phyloP scores from a whole-genome alignment of 148 eudicot species.

The Suaeda aralocaspica region DNA sequence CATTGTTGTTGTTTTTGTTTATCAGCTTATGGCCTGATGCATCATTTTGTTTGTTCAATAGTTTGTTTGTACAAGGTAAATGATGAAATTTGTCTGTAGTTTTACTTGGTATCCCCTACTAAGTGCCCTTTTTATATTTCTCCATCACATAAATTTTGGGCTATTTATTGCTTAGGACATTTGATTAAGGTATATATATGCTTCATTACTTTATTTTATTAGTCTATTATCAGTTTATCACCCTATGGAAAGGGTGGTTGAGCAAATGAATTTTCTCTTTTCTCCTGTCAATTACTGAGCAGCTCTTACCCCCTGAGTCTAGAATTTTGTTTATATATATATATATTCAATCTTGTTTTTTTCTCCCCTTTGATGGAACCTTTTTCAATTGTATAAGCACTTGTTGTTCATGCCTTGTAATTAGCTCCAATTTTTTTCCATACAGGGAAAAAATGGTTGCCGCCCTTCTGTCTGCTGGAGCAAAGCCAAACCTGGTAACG shows the following conservation, averaged over 20 bases:
- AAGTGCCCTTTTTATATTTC: neutral
- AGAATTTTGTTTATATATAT: no score
- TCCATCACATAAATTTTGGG: neutral
- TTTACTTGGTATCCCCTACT: neutral
- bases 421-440: conserved; percentile 8
- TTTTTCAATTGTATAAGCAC: no score
- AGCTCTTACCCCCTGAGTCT: neutral
- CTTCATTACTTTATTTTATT: neutral
- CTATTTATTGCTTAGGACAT: neutral
- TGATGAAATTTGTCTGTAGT: neutral
- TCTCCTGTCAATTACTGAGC: neutral
- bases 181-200: neutral
- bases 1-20: neutral
- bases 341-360: no score
- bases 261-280: neutral
- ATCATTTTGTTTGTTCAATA: neutral
- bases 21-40: conserved; percentile 1
- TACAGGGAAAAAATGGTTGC: conserved; percentile 90
- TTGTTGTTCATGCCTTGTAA: neutral
- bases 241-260: neutral
- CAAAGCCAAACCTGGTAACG: conserved; percentile 87
- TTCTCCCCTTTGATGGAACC: no score
- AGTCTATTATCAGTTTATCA: neutral
- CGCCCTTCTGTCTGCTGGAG: conserved; percentile 86
- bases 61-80: neutral